A percentile compares a stretch with the other conserved stretches of the same genome.
Evolutionary conservation across 2,329 filamentous ascomycete genomes (phyloP).

Genomic region (Neonectria sp.): DNA sequence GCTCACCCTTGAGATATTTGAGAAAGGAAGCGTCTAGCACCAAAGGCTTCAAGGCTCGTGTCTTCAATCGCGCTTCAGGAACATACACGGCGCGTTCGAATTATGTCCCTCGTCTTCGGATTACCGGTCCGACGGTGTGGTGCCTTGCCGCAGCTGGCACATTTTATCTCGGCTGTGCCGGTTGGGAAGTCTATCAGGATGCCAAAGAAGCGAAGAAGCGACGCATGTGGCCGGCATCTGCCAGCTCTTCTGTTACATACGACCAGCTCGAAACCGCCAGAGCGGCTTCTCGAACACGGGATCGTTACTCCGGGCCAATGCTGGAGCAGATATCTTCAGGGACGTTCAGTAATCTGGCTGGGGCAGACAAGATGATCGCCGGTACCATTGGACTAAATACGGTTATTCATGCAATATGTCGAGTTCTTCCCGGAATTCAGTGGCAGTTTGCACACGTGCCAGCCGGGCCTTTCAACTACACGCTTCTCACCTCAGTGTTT

Average conservation of each 20-base stretch:
- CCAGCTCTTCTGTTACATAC: neutral
- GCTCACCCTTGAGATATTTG: neutral
- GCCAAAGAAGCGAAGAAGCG: conserved; percentile 4
- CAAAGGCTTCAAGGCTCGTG: neutral
- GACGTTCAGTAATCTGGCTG: neutral
- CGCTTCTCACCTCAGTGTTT: conserved; percentile 5
- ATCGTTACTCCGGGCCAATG: neutral
- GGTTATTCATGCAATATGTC: conserved; percentile 1
- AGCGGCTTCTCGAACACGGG: neutral
- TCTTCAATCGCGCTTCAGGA: neutral
- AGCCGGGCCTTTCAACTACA: neutral
- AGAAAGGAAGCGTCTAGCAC: neutral
- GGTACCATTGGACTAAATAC: conserved; percentile 14
- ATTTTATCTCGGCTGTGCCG: conserved; percentile 15
- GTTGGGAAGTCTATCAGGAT: conserved; percentile 17
- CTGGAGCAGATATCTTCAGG: neutral
- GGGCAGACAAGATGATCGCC: conserved; percentile 10
- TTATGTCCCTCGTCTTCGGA: neutral
- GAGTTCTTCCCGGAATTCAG: neutral
- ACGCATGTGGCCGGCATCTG: neutral
- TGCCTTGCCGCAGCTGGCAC: conserved; percentile 11
- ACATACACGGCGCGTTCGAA: neutral
- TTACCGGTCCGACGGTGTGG: conserved; percentile 10
- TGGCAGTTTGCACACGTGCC: neutral
- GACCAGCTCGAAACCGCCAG: neutral